A percentile compares a stretch with the other conserved stretches of the same genome.
Evolutionary conservation across 495 filamentous ascomycete species (phyloP).

Genomic region (Penicillium pulvis): DNA sequence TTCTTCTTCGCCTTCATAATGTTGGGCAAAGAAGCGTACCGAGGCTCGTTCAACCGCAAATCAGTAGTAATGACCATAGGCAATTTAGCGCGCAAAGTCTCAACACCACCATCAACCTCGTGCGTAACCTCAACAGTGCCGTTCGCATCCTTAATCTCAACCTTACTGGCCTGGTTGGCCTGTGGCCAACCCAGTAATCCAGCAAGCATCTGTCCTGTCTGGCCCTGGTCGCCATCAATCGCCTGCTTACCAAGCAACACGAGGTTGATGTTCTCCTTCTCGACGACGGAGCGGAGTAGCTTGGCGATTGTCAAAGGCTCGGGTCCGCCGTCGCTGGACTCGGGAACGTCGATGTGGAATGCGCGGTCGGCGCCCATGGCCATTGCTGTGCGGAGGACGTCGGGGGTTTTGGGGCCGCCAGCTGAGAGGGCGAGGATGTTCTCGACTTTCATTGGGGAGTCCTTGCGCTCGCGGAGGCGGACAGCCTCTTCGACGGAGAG

Average conservation of each 20-base stretch:
- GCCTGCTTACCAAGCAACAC: constrained; percentile 96
- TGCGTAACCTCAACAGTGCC: constrained; percentile 70
- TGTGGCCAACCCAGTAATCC: constrained; percentile 90
- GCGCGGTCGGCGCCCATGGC: constrained; percentile 95
- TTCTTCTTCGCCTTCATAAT: constrained; percentile 99
- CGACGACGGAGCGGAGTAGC: constrained; percentile 74
- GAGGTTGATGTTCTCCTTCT: constrained; percentile 82
- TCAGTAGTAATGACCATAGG: constrained; percentile 95
- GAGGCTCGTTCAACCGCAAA: constrained; percentile 89
- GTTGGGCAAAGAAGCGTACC: constrained; percentile 93
- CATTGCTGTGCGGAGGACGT: constrained; percentile 93
- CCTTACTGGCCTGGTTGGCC: constrained; percentile 86
- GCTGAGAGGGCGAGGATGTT: constrained; percentile 90
- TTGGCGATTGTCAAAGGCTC: constrained; percentile 93
- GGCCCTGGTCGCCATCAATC: constrained; percentile 92
- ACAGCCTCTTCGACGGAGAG: constrained; percentile 95
- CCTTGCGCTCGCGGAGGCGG: constrained; percentile 81
- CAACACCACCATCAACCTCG: constrained; percentile 94
- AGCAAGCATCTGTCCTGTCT: constrained; percentile 98
- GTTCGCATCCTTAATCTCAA: constrained; percentile 64
- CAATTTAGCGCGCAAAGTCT: constrained; percentile 81
- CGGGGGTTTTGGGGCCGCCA: constrained; percentile 81
- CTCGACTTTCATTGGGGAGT: constrained; percentile 57
- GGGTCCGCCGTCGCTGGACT: constrained; percentile 53
- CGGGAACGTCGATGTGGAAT: constrained; percentile 78